A percentile compares a stretch with the other conserved stretches of the same genome.
phyloP scores from a whole-genome alignment of 495 filamentous ascomycete species.

The Penicillium bovifimosum region DNA sequence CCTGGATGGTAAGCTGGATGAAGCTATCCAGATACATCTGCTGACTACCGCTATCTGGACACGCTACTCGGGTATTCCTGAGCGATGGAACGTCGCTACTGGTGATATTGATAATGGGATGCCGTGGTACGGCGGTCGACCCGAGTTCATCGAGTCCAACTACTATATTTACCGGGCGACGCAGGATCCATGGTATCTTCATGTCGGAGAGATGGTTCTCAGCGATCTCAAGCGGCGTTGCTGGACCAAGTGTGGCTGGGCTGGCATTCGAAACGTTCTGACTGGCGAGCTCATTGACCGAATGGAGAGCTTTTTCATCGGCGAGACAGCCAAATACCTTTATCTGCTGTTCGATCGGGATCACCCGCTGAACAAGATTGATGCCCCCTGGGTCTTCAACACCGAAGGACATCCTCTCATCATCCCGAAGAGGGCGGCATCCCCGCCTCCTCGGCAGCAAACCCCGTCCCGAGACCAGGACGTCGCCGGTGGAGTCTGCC shows the following conservation, averaged over 20 bases:
- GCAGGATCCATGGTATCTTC: conserved; percentile 92
- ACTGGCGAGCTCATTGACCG: conserved; percentile 86
- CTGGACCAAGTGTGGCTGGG: conserved; percentile 93
- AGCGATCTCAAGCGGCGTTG: conserved; percentile 84
- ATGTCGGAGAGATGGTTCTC: conserved; percentile 92
- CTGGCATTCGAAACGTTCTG: conserved; percentile 87
- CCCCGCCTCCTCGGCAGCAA: conserved; percentile 6
- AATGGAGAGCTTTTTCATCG: conserved; percentile 98
- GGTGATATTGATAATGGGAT: conserved; percentile 81
- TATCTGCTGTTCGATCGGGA: conserved; percentile 80
- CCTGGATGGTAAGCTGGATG: conserved; percentile 79
- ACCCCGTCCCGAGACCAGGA: conserved; percentile 9
- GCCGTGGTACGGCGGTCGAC: conserved; percentile 89
- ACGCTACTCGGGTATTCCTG: conserved; percentile 83
- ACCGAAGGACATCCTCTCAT: conserved; percentile 94
- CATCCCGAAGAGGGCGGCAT: conserved; percentile 56
- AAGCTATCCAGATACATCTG: conserved; percentile 82
- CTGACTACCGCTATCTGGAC: conserved; percentile 92
- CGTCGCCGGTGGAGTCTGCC: conserved; percentile 43
- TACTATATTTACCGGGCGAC: conserved; percentile 91
- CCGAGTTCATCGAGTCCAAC: conserved; percentile 93
- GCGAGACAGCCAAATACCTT: conserved; percentile 93
- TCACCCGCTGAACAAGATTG: conserved; percentile 82
- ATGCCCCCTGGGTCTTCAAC: conserved; percentile 85
- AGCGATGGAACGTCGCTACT: conserved; percentile 86